Evolutionary conservation across 495 filamentous ascomycete genomes (phyloP).

Genomic region (Penicillium odoratum): DNA sequence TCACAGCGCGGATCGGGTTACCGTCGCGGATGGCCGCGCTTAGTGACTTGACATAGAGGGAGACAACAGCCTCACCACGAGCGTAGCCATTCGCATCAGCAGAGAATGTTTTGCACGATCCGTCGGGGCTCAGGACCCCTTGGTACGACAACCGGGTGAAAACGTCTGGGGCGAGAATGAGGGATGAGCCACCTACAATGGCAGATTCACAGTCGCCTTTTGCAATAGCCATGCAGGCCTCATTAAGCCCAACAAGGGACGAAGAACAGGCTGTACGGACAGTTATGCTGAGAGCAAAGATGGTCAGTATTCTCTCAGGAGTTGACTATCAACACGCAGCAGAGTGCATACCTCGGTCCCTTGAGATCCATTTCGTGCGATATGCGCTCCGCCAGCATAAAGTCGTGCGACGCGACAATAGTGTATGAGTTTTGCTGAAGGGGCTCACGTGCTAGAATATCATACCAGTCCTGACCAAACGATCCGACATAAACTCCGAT

Average conservation of each 20-base stretch:
- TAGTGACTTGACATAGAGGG: constrained; percentile 38
- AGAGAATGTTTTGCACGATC: constrained; percentile 60
- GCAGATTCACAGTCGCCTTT: constrained; percentile 41
- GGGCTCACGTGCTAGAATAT: constrained; percentile 21
- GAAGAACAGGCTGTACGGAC: constrained; percentile 40
- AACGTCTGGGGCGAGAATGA: constrained; percentile 40
- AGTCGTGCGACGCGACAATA: constrained; percentile 28
- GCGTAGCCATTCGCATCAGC: constrained; percentile 62
- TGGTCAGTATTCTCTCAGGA: no score
- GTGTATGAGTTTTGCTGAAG: constrained; percentile 17
- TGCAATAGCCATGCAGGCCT: constrained; percentile 36
- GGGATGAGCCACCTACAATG: constrained; percentile 42
- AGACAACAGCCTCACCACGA: constrained; percentile 55
- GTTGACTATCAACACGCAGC: no score
- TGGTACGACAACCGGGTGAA: constrained; percentile 30
- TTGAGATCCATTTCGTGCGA: constrained; percentile 36
- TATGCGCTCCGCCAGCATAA: constrained; percentile 33
- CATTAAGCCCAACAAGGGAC: constrained; percentile 31
- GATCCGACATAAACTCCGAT: constrained; percentile 50
- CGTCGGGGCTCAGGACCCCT: constrained; percentile 27
- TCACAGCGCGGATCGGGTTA: constrained; percentile 44
- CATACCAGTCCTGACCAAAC: constrained; percentile 41
- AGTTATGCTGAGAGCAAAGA: no score
- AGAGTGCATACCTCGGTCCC: constrained; percentile 35
- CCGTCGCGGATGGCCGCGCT: constrained; percentile 35